A percentile compares a stretch with the other conserved stretches of the same genome.
Evolutionary conservation across 1,284 basidiomycete species (phyloP).

Genomic region (Ustilago hordei): DNA sequence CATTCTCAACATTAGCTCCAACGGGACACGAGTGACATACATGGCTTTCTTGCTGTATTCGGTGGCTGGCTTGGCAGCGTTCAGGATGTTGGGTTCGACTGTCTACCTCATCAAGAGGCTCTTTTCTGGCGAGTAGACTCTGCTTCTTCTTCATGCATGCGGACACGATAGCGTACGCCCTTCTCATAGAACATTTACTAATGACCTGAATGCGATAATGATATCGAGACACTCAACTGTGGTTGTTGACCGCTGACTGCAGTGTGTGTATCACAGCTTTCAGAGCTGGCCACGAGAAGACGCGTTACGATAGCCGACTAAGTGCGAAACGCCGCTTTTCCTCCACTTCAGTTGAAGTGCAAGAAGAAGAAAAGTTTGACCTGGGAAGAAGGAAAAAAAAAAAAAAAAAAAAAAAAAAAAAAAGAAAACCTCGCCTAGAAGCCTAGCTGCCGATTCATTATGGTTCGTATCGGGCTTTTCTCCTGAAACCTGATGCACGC

Average conservation of each 20-base stretch:
- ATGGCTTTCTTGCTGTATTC: conserved; percentile 66
- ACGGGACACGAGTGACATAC: conserved; percentile 52
- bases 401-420: background rate
- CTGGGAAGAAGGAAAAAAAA: conserved; percentile 5
- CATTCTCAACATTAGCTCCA: conserved; percentile 61
- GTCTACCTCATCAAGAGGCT: conserved; percentile 59
- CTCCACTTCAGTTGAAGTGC: conserved; percentile 9
- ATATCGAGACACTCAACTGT: background rate
- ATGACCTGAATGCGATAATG: conserved; percentile 4
- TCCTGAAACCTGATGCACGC: background rate
- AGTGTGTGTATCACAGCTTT: background rate
- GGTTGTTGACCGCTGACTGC: background rate
- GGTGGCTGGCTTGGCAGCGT: conserved; percentile 59
- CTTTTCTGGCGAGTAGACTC: conserved; percentile 57
- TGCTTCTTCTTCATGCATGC: background rate
- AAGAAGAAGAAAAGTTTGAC: conserved; percentile 26
- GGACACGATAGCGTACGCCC: background rate
- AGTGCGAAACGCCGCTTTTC: conserved; percentile 4
- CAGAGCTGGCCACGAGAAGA: background rate
- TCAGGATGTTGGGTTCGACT: conserved; percentile 57
- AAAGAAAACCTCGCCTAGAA: background rate
- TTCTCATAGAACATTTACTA: background rate
- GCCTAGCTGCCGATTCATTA: conserved; percentile 10
- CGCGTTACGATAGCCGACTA: background rate
- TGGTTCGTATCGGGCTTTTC: conserved; percentile 14